A percentile compares a stretch with the other conserved stretches of the same genome.
phyloP scores from a whole-genome alignment of 352 stramenopile species.

The Aphanomyces invadans region DNA sequence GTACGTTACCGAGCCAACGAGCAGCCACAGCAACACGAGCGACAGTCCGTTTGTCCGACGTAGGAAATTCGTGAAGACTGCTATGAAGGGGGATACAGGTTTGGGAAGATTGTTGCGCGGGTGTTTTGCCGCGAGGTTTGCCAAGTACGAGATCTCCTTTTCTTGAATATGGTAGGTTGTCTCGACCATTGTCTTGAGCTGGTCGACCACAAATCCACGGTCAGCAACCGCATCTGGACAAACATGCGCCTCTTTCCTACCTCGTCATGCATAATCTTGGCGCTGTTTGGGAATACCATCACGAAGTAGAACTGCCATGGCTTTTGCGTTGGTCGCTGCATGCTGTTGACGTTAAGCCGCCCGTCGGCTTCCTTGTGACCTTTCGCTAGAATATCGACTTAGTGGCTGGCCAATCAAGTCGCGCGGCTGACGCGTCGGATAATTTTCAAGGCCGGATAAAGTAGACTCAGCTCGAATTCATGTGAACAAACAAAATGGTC shows the following conservation, averaged over 20 bases:
- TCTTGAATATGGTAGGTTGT: slow-evolving; percentile 38
- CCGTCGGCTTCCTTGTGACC: background rate
- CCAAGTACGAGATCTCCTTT: slow-evolving; percentile 46
- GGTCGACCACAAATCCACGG: too few species aligned
- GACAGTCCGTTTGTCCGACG: slow-evolving; percentile 29
- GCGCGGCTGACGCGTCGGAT: too few species aligned
- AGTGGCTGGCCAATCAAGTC: background rate
- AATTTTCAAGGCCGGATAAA: too few species aligned
- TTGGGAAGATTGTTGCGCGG: slow-evolving; percentile 22
- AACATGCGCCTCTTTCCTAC: slow-evolving; percentile 27
- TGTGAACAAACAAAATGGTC: background rate
- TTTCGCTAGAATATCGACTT: background rate
- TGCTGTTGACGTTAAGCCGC: background rate
- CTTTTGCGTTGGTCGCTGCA: slow-evolving; percentile 30
- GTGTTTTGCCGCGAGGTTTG: slow-evolving; percentile 34
- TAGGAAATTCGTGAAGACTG: slow-evolving; percentile 28
- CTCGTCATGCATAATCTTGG: slow-evolving; percentile 37
- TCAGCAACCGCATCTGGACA: too few species aligned
- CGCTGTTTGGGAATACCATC: slow-evolving; percentile 41
- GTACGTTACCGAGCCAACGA: slow-evolving; percentile 19
- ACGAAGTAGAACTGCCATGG: slow-evolving; percentile 68
- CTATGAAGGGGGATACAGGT: slow-evolving; percentile 25
- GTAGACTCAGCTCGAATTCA: background rate
- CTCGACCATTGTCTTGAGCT: slow-evolving; percentile 47
- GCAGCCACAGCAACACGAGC: slow-evolving; percentile 22